Conservation (phyloP, 2,329 filamentous ascomycete genomes). For the Fonsecaea multimorphosa region DNA sequence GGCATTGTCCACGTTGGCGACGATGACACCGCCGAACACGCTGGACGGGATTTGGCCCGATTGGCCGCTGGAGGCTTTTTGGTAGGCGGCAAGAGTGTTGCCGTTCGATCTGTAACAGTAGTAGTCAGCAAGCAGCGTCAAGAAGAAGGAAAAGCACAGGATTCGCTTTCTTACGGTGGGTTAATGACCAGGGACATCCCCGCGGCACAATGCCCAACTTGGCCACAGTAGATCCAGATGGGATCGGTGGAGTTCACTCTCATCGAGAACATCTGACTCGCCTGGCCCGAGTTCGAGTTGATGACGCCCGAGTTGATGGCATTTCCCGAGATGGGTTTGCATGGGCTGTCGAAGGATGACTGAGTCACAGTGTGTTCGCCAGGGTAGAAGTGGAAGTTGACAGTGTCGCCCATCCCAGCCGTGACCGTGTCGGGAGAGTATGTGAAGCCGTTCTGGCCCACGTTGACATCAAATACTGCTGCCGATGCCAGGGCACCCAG, state of each 20-base stretch:
- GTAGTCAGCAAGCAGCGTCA: neutral
- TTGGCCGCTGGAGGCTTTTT: constrained; percentile 15
- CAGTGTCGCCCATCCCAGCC: constrained; percentile 53
- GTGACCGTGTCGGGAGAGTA: constrained; percentile 54
- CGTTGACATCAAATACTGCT: constrained; percentile 23
- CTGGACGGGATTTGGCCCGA: constrained; percentile 6
- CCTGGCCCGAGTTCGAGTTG: constrained; percentile 18
- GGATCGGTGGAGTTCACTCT: constrained; percentile 52
- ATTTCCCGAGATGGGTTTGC: constrained; percentile 45
- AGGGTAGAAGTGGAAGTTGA: constrained; percentile 61
- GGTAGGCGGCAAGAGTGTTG: constrained; percentile 14
- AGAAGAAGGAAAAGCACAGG: too few relatives aligned
- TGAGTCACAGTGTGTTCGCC: constrained; percentile 59
- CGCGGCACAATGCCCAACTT: constrained; percentile 55
- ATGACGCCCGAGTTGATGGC: constrained; percentile 56
- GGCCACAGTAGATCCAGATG: constrained; percentile 60
- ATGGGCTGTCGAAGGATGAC: constrained; percentile 57
- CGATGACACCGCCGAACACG: constrained; percentile 11
- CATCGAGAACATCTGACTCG: constrained; percentile 50
- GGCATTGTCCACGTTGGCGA: constrained; percentile 16
- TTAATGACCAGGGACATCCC: constrained; percentile 61
- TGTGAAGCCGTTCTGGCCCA: constrained; percentile 43
- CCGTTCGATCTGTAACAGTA: constrained; percentile 7
- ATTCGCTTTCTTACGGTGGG: constrained; percentile 47
- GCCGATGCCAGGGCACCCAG: constrained; percentile 15